Evolutionary conservation across 257 asterid species (phyloP), one percentile per base, ranked within the genome.

Genomic region (Przewalskia tangutica): DNA sequence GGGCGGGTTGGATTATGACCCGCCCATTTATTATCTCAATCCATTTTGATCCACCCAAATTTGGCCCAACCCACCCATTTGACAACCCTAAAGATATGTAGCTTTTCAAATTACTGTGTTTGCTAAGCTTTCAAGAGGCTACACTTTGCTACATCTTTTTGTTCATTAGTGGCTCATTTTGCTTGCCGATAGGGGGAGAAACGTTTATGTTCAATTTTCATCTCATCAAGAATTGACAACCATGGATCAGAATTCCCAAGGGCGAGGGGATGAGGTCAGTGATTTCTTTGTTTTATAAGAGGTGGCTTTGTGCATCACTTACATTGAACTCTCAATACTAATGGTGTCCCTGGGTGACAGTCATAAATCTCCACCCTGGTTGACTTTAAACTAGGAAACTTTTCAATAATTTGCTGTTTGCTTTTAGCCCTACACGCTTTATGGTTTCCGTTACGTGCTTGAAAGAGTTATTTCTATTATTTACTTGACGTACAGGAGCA

Each of bases 181-280:
- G 73, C 76, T 73, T 83, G 85, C 34, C 12, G 51, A 56, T 80
- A 94, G 99, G 93, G 99, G 99, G 77, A 90, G 99, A 86, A 96
- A 94, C 86, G 97, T 96, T 59, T 96, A 96, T 87, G 87, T 94
- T 85, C 99, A 96, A 80, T 96, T 94, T 88, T 96, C 99, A 82
- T 96, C 98, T 75, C 99, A 96, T 86, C 99, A 96, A 87, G 99
- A 96, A 84, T 87, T 96, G 83, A 96, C 98, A 63, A 90, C 97
- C 58, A 86, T 93, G 92, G 99, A 96, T 84, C 99, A 96, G 89
- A 91, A 82, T 86, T 13, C 97, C 42, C 99, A 96, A 85, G 94
- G 94, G 62, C 91, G 98, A 84, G 99, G 85, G 77, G 98, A 96
- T 7, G 99, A 96, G 99, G 99, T 96, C 88, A 86, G 85, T 86